Percentiles rank a stretch among this genome's conserved stretches.
Conservation (phyloP, 2,329 filamentous ascomycete species). For the Cyphellophora europaea region DNA sequence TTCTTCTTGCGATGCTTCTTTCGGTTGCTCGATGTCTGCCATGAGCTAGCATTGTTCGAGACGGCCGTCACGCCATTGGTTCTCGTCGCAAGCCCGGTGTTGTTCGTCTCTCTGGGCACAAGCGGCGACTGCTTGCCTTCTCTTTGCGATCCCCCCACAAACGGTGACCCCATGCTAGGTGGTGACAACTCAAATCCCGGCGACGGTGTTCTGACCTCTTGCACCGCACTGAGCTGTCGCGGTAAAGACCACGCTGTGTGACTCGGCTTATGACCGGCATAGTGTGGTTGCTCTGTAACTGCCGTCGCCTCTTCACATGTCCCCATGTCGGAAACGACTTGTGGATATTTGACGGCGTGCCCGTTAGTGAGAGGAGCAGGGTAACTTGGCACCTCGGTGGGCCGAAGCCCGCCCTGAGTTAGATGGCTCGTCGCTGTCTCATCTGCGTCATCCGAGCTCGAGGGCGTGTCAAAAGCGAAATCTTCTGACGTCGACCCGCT, state of each 20-base stretch:
- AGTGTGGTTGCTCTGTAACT: no score
- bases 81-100: conserved; percentile 24
- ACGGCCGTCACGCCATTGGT: conserved; percentile 21
- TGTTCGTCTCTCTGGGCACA: not conserved
- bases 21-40: conserved; percentile 33
- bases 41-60: conserved; percentile 13
- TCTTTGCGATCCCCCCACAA: no score
- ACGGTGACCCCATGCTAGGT: no score
- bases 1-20: conserved; percentile 34
- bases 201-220: conserved; percentile 23
- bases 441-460: conserved; percentile 12
- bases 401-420: no score
- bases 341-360: no score
- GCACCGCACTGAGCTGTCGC: conserved; percentile 19
- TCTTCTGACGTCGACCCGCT: conserved; percentile 32
- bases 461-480: conserved; percentile 22
- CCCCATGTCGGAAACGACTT: no score
- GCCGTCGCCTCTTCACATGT: no score
- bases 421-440: no score
- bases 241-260: conserved; percentile 9
- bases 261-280: not conserved
- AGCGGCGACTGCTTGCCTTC: not conserved
- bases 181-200: conserved; percentile 14
- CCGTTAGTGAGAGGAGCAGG: no score
- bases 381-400: no score